Conservation (phyloP, 495 filamentous ascomycete species). For the Recurvomyces mirabilis region DNA sequence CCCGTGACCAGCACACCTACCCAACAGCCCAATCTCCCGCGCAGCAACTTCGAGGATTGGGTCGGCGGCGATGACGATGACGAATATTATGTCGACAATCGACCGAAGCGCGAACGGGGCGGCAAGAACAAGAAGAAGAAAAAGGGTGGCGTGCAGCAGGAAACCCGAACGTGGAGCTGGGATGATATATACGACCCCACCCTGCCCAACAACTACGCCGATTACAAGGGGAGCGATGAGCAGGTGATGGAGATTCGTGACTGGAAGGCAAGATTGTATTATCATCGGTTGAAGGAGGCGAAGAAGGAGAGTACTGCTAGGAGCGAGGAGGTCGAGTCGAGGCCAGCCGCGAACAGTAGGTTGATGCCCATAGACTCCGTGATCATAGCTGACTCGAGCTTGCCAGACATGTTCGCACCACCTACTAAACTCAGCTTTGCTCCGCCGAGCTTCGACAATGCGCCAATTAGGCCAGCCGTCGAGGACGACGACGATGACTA, state of each 20-base stretch:
- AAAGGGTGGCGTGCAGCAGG: conserved; percentile 63
- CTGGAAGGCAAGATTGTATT: conserved; percentile 80
- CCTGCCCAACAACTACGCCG: conserved; percentile 72
- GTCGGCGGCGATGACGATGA: conserved; percentile 69
- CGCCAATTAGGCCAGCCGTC: background rate
- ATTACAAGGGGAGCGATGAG: conserved; percentile 80
- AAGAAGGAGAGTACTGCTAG: conserved; percentile 5
- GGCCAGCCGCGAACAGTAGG: conserved; percentile 6
- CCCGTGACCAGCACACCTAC: conserved; percentile 5
- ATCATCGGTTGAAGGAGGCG: conserved; percentile 46
- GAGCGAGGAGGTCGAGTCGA: background rate
- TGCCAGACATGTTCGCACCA: conserved; percentile 20
- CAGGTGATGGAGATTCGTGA: conserved; percentile 66
- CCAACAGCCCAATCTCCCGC: conserved; percentile 26
- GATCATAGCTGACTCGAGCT: background rate
- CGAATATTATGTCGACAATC: conserved; percentile 53
- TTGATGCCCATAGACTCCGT: background rate
- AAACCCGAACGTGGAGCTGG: conserved; percentile 43
- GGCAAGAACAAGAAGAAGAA: conserved; percentile 83
- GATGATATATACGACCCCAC: conserved; percentile 86
- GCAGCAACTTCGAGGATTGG: conserved; percentile 78
- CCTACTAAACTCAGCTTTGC: conserved; percentile 17
- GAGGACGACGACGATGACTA: conserved; percentile 12
- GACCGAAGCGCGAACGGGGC: conserved; percentile 46
- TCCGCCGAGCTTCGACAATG: conserved; percentile 16